Conservation (phyloP, 495 filamentous ascomycete genomes). For the Annulohypoxylon bovei region DNA sequence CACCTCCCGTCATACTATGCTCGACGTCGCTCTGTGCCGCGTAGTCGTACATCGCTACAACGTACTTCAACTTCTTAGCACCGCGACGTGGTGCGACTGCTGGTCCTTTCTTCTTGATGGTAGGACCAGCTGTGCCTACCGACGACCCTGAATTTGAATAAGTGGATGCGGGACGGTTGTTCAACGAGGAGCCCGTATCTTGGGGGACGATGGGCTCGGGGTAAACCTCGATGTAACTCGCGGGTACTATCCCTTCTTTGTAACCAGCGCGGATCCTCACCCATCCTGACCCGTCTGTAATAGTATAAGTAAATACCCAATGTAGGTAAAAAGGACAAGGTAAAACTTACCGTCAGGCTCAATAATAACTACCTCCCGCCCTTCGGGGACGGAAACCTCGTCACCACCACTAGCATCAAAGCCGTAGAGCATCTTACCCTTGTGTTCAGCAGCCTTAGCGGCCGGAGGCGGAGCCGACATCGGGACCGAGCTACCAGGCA, state of each 20-base stretch:
- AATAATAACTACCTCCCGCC: constrained; percentile 77
- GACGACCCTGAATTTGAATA: constrained; percentile 87
- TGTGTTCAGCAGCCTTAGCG: constrained; percentile 60
- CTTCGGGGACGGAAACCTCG: constrained; percentile 82
- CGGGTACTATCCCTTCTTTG: constrained; percentile 85
- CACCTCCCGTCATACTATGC: constrained; percentile 89
- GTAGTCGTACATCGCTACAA: constrained; percentile 94
- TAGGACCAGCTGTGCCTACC: constrained; percentile 59
- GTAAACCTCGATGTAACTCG: constrained; percentile 70
- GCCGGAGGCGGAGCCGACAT: constrained; percentile 42
- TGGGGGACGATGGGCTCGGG: constrained; percentile 61
- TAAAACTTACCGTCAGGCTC: constrained; percentile 83
- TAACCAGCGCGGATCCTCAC: constrained; percentile 75
- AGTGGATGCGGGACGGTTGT: constrained; percentile 67
- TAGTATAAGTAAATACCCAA: constrained; percentile 11
- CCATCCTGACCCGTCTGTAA: constrained; percentile 89
- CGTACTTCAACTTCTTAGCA: constrained; percentile 94
- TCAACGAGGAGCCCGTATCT: constrained; percentile 60
- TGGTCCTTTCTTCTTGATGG: constrained; percentile 87
- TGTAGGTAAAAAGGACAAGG: neutral
- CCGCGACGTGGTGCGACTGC: constrained; percentile 91
- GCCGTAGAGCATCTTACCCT: constrained; percentile 87
- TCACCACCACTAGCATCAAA: constrained; percentile 83
- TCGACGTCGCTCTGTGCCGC: constrained; percentile 85
- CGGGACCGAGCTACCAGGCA: constrained; percentile 60